A percentile compares a stretch with the other conserved stretches of the same genome.
phyloP scores from a whole-genome alignment of 2,329 filamentous ascomycete genomes.

The Geosmithia putterillii region DNA sequence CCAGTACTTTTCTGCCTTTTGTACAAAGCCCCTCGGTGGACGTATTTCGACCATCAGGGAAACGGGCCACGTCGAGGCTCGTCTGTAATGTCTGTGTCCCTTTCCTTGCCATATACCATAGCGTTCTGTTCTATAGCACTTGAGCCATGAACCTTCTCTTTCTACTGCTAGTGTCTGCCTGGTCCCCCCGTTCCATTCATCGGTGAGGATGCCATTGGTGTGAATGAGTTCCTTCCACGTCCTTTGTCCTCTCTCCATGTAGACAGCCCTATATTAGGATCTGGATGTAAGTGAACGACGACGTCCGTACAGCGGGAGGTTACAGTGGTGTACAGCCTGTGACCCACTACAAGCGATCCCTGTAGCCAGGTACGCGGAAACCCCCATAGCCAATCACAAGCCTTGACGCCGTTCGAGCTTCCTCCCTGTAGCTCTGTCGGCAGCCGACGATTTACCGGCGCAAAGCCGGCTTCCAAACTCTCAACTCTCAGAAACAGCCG shows the following conservation, averaged over 20 bases:
- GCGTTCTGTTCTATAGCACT: too few relatives aligned
- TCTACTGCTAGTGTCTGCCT: too few relatives aligned
- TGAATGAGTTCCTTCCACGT: too few relatives aligned
- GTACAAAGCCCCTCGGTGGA: slow-evolving; percentile 39
- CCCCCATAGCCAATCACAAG: background rate
- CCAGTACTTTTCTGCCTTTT: slow-evolving; percentile 67
- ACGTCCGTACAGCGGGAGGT: too few relatives aligned
- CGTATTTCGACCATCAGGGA: background rate
- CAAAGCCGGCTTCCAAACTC: background rate
- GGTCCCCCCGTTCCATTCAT: too few relatives aligned
- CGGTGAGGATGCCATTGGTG: too few relatives aligned
- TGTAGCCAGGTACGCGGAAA: background rate
- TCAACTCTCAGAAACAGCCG: background rate
- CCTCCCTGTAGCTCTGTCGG: background rate
- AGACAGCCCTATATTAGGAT: too few relatives aligned
- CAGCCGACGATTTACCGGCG: background rate
- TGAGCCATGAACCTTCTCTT: too few relatives aligned
- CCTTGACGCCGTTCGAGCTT: background rate
- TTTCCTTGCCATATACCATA: too few relatives aligned
- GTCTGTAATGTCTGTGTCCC: background rate
- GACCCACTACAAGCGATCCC: background rate
- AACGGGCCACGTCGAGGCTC: background rate
- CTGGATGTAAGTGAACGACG: too few relatives aligned
- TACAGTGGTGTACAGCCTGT: too few relatives aligned
- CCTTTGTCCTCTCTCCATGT: too few relatives aligned